Evolutionary conservation across 345 rosid genomes (phyloP).

Genomic region (Salix udensis): DNA sequence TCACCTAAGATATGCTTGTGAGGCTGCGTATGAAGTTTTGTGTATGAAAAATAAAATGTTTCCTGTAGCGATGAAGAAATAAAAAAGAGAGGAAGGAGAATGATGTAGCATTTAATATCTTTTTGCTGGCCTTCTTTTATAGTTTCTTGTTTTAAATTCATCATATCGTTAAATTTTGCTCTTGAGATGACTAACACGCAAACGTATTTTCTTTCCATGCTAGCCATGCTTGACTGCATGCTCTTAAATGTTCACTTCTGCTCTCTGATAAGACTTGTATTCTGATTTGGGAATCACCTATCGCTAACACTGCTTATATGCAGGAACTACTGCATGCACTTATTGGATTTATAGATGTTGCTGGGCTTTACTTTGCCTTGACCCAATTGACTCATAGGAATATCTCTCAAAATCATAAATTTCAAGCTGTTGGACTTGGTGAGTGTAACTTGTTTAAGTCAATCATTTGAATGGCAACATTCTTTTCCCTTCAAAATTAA

Average conservation of each 20-base stretch:
- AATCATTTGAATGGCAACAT: not conserved
- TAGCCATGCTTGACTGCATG: not conserved
- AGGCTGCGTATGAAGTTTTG: not conserved
- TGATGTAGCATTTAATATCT: not conserved
- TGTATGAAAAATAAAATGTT: not conserved
- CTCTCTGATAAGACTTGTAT: not conserved
- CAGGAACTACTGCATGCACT: constrained; percentile 92
- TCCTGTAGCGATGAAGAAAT: not conserved
- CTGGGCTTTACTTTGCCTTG: constrained; percentile 87
- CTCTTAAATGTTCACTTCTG: not conserved
- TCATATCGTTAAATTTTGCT: not conserved
- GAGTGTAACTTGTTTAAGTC: constrained; percentile 26
- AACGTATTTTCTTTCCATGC: not conserved
- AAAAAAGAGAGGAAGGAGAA: not conserved
- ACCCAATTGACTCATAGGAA: constrained; percentile 92
- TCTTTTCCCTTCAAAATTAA: not conserved
- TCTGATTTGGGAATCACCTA: not conserved
- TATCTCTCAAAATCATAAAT: constrained; percentile 94
- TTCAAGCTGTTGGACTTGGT: constrained; percentile 98
- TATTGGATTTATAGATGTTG: constrained; percentile 93
- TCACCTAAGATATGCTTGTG: not conserved
- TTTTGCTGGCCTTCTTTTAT: not conserved
- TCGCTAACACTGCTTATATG: constrained; percentile 8
- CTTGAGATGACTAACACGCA: not conserved
- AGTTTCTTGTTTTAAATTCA: not conserved